phyloP scores from a whole-genome alignment of 1,284 basidiomycete genomes.

The Apiotrichum gracile region DNA sequence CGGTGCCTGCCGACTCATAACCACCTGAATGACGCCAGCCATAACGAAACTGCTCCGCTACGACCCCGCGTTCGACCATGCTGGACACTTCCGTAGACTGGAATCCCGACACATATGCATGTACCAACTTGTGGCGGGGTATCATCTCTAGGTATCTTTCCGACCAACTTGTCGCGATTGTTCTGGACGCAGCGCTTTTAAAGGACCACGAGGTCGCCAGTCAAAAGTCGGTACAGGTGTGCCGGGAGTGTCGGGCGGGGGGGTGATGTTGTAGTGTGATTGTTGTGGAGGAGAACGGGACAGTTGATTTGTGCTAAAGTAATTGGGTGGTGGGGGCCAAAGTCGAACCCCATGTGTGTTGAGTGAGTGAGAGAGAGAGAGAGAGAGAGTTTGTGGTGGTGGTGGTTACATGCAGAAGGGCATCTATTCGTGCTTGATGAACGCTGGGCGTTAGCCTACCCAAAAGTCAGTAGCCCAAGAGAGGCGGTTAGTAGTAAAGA shows the following conservation, averaged over 20 bases:
- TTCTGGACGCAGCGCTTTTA: neutral
- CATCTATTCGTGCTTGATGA: slow-evolving; percentile 8
- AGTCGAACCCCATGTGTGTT: neutral
- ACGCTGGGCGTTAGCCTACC: slow-evolving; percentile 1
- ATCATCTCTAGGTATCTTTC: slow-evolving; percentile 1
- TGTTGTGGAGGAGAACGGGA: neutral
- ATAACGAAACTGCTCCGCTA: no score
- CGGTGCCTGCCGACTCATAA: no score
- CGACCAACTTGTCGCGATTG: neutral
- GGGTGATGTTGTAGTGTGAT: neutral
- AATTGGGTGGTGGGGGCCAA: neutral
- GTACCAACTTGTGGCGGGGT: slow-evolving; percentile 1
- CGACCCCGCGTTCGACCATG: neutral
- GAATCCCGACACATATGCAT: slow-evolving; percentile 1
- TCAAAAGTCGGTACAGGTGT: neutral
- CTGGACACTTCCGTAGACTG: neutral
- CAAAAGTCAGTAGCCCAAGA: no score
- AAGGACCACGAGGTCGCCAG: neutral
- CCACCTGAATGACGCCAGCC: no score
- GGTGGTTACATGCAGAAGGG: slow-evolving; percentile 1
- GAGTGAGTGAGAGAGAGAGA: neutral
- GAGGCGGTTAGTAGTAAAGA: neutral
- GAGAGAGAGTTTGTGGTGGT: neutral
- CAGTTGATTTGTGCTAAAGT: neutral
- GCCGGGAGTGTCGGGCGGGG: neutral